Conservation (phyloP, 345 rosid genomes). For the Rhodamnia rubescens region DNA sequence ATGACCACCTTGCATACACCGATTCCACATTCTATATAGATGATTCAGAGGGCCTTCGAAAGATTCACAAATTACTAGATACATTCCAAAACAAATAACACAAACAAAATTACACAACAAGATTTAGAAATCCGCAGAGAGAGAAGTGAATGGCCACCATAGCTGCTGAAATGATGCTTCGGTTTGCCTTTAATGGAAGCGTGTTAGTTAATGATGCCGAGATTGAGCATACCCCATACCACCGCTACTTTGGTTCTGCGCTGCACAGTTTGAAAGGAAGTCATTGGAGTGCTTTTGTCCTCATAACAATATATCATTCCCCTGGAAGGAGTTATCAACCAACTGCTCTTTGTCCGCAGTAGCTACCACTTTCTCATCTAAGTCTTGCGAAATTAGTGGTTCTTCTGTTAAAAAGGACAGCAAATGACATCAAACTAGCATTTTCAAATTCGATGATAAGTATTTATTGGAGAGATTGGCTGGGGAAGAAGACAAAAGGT, state of each 20-base stretch:
- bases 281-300: not conserved
- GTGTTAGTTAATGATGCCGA: not conserved
- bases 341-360: not conserved
- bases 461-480: too few relatives aligned
- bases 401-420: too few relatives aligned
- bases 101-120: not conserved
- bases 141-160: not conserved
- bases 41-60: not conserved
- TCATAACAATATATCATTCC: not conserved
- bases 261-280: not conserved
- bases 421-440: too few relatives aligned
- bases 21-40: not conserved
- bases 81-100: not conserved
- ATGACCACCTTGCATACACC: not conserved
- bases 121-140: too few relatives aligned
- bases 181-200: not conserved
- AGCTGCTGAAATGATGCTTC: not conserved
- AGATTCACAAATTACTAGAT: not conserved
- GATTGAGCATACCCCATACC: conserved; percentile 1
- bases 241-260: conserved; percentile 3
- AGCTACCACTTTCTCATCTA: not conserved
- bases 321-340: not conserved
- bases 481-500: too few relatives aligned
- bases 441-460: not conserved
- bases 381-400: not conserved